Conservation (phyloP, 108 stramenopile species). For the Pseudonitzschia pungens region DNA sequence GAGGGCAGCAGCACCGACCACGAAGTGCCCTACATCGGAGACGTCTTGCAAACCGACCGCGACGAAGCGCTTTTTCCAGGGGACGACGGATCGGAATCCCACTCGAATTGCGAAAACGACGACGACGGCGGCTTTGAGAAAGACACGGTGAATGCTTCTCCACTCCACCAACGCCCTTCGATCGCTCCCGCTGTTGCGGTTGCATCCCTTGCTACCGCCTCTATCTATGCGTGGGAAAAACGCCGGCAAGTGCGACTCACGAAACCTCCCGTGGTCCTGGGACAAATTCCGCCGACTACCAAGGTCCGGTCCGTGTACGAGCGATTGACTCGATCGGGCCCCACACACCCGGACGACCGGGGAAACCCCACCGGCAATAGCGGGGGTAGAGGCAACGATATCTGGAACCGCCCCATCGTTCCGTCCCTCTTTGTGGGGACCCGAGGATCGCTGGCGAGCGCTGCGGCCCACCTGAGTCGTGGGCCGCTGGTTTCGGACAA, state of each 20-base stretch:
- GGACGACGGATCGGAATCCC: background rate
- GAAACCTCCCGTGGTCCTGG: background rate
- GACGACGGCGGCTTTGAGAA: background rate
- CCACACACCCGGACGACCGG: background rate
- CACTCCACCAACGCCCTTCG: background rate
- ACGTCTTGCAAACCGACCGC: too few species aligned
- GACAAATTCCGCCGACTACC: background rate
- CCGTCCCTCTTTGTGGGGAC: background rate
- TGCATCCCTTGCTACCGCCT: background rate
- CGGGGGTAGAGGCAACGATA: background rate
- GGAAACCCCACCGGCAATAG: background rate
- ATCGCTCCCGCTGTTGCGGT: background rate
- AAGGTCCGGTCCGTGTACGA: background rate
- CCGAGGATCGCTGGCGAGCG: background rate
- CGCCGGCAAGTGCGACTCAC: background rate
- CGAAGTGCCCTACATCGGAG: too few species aligned
- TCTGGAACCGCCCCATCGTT: background rate
- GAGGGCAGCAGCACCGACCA: background rate
- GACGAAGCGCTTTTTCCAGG: background rate
- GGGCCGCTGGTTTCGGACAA: background rate
- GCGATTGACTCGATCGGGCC: background rate
- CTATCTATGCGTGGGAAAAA: conserved; percentile 18
- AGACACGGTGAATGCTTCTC: background rate
- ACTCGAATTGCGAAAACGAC: background rate
- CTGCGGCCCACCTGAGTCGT: background rate